phyloP scores from a whole-genome alignment of 2,329 filamentous ascomycete species.

The Alternaria metachromatica region DNA sequence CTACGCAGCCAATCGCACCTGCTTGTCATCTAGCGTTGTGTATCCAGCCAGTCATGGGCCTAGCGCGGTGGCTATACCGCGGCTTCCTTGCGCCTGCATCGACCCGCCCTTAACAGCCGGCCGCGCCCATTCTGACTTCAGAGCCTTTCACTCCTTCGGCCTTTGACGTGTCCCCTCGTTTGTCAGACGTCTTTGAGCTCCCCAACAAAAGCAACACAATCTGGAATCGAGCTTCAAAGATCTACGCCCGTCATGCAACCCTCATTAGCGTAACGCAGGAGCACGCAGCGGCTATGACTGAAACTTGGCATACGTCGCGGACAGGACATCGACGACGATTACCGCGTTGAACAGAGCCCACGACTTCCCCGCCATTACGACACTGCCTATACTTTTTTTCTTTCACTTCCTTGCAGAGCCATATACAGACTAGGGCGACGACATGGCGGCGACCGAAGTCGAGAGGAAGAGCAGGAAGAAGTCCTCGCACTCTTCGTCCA shows the following conservation, averaged over 20 bases:
- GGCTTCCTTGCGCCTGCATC: slow-evolving; percentile 20
- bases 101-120: slow-evolving; percentile 19
- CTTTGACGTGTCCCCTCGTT: slow-evolving; percentile 14
- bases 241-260: slow-evolving; percentile 11
- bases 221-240: slow-evolving; percentile 4
- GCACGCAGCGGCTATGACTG: slow-evolving; percentile 24
- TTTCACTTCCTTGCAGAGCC: neutral
- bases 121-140: slow-evolving; percentile 17
- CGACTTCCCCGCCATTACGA: slow-evolving; percentile 7
- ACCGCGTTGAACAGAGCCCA: slow-evolving; percentile 18
- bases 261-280: slow-evolving; percentile 9
- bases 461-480: slow-evolving; percentile 34
- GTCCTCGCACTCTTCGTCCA: slow-evolving; percentile 21
- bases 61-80: slow-evolving; percentile 22
- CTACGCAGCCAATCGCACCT: slow-evolving; percentile 14
- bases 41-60: slow-evolving; percentile 11
- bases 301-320: slow-evolving; percentile 19
- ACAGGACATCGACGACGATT: slow-evolving; percentile 24
- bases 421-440: neutral
- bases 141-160: slow-evolving; percentile 9
- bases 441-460: slow-evolving; percentile 24
- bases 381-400: slow-evolving; percentile 1
- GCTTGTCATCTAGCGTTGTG: neutral
- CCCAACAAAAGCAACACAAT: slow-evolving; percentile 3
- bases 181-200: slow-evolving; percentile 1